Evolutionary conservation across 2,329 filamentous ascomycete genomes (phyloP).

Genomic region (Coniochaeta sp.): DNA sequence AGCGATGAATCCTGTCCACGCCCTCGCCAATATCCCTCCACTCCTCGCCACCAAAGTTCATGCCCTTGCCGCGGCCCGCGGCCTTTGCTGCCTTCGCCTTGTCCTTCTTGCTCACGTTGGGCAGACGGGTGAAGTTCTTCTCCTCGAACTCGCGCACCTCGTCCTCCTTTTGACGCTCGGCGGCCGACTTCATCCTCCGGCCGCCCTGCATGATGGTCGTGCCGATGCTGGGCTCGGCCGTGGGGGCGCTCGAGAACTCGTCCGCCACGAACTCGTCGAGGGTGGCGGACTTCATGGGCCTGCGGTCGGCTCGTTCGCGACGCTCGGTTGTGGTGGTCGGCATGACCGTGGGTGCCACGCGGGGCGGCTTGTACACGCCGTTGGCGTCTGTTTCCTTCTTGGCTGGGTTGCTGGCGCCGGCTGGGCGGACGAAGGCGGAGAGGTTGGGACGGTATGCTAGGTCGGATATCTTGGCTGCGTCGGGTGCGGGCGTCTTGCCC

Average conservation of each 20-base stretch:
- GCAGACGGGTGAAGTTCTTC: conserved; percentile 80
- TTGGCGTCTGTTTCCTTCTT: conserved; percentile 36
- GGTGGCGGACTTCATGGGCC: conserved; percentile 67
- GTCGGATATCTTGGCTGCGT: conserved; percentile 16
- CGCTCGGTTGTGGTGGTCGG: conserved; percentile 60
- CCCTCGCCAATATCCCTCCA: conserved; percentile 82
- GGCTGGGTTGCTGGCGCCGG: conserved; percentile 17
- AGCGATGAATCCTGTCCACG: conserved; percentile 74
- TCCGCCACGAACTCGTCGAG: conserved; percentile 87
- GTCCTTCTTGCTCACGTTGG: conserved; percentile 84
- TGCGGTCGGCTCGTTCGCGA: conserved; percentile 53
- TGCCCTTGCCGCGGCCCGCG: conserved; percentile 41
- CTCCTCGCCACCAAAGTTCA: conserved; percentile 85
- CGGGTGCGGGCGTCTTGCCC: conserved; percentile 22
- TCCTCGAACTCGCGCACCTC: conserved; percentile 87
- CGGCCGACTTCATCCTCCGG: conserved; percentile 68
- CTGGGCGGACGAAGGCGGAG: conserved; percentile 27
- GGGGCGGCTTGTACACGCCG: conserved; percentile 82
- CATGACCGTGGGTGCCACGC: conserved; percentile 81
- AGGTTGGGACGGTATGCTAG: conserved; percentile 29
- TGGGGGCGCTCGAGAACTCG: conserved; percentile 74
- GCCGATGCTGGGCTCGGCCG: conserved; percentile 84
- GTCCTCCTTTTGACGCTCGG: conserved; percentile 68
- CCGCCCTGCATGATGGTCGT: conserved; percentile 79
- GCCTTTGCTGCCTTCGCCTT: conserved; percentile 54